Evolutionary conservation across 352 stramenopile species (phyloP), one percentile per base, ranked within the genome.

Genomic region (Globisporangium yorkense): DNA sequence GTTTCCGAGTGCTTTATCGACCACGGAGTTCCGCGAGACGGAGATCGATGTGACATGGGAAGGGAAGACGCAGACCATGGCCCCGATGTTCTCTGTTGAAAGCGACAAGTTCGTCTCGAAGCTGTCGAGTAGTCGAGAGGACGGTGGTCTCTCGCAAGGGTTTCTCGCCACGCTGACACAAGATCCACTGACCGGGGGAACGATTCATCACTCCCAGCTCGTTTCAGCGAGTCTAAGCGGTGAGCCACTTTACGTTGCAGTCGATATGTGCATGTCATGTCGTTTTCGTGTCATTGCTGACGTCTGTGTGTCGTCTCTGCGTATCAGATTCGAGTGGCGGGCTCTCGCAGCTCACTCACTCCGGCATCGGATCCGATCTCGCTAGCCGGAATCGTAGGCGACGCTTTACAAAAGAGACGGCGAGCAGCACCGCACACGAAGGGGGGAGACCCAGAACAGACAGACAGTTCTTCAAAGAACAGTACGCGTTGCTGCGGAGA

Each of bases 81-180:
- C 71, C 0, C 84, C 84, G 13, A 58, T 94, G 45, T 94, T 94
- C 56, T 94, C 80, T 0, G 71, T 92, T 18, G 81, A 92, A 57
- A 66, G 71, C 13, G 74, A 88, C 47, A 56, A 57, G 20, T 76
- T 92, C n/a, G 72, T 57, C 40, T 50, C 60, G 15, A 66, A 56
- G 21, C 27, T 57, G 40, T 51, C 52, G 43, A 44, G 35, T 43
- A 5, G 48, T 6, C 20, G 44, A 24, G 54, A 56, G 6, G 29
- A 21, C 7, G 57, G 49, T n/a, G 52, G 39, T 29, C 18, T 47
- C 13, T 60, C 52, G 9, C 52, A 56, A 21, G 35, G 39, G 20
- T 60, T 60, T 16, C 31, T 70, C 27, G 59, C 50, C 5, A 61
- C 54, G 35, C 41, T 58, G 24, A 61, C 62, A 13, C 53, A 70